phyloP scores from a whole-genome alignment of 768 basidiomycete genomes.

The Russula brevipes region DNA sequence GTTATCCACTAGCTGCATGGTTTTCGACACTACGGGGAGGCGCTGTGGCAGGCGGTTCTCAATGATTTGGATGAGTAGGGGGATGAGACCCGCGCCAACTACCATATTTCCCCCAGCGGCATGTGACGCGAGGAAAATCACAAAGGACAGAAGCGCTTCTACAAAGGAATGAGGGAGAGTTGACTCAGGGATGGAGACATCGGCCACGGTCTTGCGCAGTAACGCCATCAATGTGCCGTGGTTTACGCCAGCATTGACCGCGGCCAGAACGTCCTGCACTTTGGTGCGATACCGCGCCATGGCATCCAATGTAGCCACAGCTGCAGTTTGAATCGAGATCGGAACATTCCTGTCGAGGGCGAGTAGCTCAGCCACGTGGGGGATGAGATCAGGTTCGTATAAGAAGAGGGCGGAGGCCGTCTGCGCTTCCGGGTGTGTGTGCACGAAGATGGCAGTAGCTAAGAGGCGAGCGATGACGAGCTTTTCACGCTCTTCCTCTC shows the following conservation, averaged over 20 bases:
- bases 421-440: constrained; percentile 75
- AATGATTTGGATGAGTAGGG: constrained; percentile 82
- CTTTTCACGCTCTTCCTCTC: constrained; percentile 65
- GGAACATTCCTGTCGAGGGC: constrained; percentile 73
- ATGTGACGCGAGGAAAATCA: constrained; percentile 82
- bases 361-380: constrained; percentile 83
- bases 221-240: constrained; percentile 92
- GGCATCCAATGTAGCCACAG: constrained; percentile 86
- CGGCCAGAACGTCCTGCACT: constrained; percentile 80
- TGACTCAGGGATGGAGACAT: constrained; percentile 62
- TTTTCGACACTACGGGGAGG: constrained; percentile 76
- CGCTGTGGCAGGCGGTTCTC: constrained; percentile 68
- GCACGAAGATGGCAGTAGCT: constrained; percentile 87
- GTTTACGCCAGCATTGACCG: constrained; percentile 92
- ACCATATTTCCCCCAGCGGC: constrained; percentile 88
- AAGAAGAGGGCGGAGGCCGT: constrained; percentile 81
- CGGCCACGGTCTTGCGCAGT: constrained; percentile 72
- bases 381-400: constrained; percentile 89
- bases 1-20: constrained; percentile 88
- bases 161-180: constrained; percentile 67
- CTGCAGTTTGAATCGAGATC: constrained; percentile 70
- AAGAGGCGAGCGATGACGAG: constrained; percentile 76
- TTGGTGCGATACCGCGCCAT: constrained; percentile 79
- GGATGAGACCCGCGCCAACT: constrained; percentile 88
- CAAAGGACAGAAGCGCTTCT: constrained; percentile 80